Percentiles rank a stretch among this genome's conserved stretches.
Evolutionary conservation across 129 eudicot genomes (phyloP).

Genomic region (Calendula officinalis): DNA sequence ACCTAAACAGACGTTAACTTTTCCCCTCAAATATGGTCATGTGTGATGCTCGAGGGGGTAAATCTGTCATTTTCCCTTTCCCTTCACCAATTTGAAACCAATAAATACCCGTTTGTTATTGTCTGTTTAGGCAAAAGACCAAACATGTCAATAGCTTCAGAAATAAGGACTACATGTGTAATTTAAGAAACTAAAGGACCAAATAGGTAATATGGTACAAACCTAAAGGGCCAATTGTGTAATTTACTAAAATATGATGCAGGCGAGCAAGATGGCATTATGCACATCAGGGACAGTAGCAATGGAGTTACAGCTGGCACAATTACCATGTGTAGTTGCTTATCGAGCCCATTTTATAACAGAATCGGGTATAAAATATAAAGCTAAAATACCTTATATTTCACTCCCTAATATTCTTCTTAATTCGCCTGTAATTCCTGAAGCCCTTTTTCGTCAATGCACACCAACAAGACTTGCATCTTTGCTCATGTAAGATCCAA

Average conservation of each 20-base stretch:
- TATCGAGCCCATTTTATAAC: constrained; percentile 90
- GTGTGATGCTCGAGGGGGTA: no score
- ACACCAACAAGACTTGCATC: constrained; percentile 64
- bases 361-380: constrained; percentile 75
- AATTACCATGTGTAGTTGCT: constrained; percentile 91
- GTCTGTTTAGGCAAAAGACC: no score
- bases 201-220: no score
- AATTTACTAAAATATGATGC: constrained; percentile 16
- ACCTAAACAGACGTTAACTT: no score
- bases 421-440: constrained; percentile 67
- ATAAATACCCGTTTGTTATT: no score
- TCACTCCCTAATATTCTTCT: constrained; percentile 90
- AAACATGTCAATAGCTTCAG: no score
- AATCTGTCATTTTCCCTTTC: no score
- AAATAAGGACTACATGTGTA: no score
- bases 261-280: constrained; percentile 85
- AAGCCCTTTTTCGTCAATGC: constrained; percentile 75
- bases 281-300: constrained; percentile 98
- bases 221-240: no score
- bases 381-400: constrained; percentile 77
- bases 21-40: no score
- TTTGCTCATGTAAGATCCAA: constrained; percentile 55
- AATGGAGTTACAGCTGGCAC: constrained; percentile 89
- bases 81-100: no score
- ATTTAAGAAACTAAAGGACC: no score